These are phyloP conservation scores for Penicillium vulpinum DNA, from an alignment of 2,329 filamentous ascomycete species.

Conservation along the genomic window DNA sequence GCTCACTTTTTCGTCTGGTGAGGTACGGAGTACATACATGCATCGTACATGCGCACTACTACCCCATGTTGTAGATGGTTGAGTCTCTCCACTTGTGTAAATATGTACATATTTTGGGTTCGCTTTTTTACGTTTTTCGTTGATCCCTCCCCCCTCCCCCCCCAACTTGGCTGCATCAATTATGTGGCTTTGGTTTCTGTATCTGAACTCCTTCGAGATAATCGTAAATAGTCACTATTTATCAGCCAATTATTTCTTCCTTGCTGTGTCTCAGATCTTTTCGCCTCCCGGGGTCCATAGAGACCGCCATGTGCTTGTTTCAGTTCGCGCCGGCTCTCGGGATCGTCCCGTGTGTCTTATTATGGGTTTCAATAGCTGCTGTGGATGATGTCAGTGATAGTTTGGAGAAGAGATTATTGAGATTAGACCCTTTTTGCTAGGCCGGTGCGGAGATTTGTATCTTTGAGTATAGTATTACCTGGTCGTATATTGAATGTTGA, in stretches of 20 bases:
- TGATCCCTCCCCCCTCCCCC: background rate
- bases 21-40: background rate
- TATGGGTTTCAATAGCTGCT: background rate
- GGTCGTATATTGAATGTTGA: background rate
- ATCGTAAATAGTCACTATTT: background rate
- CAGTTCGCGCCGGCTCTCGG: background rate
- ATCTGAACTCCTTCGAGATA: background rate
- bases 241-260: background rate
- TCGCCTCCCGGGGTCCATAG: background rate
- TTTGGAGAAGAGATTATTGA: background rate
- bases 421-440: background rate
- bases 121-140: background rate
- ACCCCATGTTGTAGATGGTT: background rate
- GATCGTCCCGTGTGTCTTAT: background rate
- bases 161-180: too few relatives aligned
- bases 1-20: background rate
- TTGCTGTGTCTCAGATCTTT: background rate
- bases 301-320: conserved; percentile 5
- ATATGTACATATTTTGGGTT: background rate
- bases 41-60: background rate
- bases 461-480: background rate
- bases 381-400: background rate
- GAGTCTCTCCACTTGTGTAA: background rate
- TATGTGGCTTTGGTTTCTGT: background rate
- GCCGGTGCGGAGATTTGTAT: background rate